A percentile compares a stretch with the other conserved stretches of the same genome.
Conservation (phyloP, 495 filamentous ascomycete species). For the Aspergillus diversus region DNA sequence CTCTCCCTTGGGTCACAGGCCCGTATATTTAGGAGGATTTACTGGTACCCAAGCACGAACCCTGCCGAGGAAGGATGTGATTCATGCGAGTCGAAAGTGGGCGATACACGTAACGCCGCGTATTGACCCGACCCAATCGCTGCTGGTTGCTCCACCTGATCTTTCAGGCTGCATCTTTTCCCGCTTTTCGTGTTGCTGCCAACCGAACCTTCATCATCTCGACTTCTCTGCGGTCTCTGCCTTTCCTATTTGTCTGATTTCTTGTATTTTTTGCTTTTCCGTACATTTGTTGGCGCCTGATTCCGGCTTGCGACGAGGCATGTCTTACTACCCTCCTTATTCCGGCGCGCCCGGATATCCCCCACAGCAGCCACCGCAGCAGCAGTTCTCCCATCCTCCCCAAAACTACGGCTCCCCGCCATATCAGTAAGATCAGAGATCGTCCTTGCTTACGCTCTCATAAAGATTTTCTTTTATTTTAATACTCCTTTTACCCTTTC, state of each 20-base stretch:
- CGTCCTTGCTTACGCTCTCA: slow-evolving; percentile 14
- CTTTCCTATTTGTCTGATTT: slow-evolving; percentile 20
- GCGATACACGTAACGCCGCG: slow-evolving; percentile 10
- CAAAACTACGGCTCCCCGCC: slow-evolving; percentile 40
- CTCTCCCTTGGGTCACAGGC: no score
- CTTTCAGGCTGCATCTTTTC: slow-evolving; percentile 30
- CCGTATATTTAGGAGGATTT: no score
- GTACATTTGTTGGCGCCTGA: slow-evolving; percentile 1
- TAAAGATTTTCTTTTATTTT: slow-evolving; percentile 12
- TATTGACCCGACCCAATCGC: slow-evolving; percentile 16
- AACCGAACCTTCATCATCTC: slow-evolving; percentile 19
- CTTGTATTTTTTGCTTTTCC: slow-evolving; percentile 1
- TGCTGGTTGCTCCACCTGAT: slow-evolving; percentile 23
- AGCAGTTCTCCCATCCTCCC: slow-evolving; percentile 43
- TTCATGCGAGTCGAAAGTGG: background rate
- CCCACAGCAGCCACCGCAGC: slow-evolving; percentile 42
- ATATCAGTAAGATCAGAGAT: slow-evolving; percentile 32
- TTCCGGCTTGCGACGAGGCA: slow-evolving; percentile 19
- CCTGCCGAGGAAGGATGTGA: background rate
- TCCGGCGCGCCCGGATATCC: slow-evolving; percentile 53
- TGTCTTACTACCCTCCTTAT: slow-evolving; percentile 59
- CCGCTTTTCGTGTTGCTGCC: slow-evolving; percentile 20
- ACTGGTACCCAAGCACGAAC: background rate
- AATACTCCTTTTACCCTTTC: slow-evolving; percentile 1
- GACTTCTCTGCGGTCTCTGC: slow-evolving; percentile 14